Evolutionary conservation across 1,284 basidiomycete species (phyloP).

Genomic region (Sanghuangporus weigelae): DNA sequence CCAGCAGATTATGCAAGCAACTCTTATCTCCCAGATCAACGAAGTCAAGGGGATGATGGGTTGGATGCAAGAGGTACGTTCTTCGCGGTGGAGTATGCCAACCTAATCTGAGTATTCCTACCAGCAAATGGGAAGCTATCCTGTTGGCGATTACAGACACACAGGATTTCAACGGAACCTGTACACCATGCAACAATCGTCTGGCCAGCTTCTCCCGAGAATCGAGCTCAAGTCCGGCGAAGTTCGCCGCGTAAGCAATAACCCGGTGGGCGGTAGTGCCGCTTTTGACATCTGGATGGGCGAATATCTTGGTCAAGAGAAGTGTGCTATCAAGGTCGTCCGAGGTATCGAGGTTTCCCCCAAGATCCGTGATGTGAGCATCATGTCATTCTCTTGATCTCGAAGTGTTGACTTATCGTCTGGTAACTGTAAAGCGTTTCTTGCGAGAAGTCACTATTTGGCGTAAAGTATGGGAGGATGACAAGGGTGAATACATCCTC

Average conservation of each 20-base stretch:
- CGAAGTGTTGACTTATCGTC: neutral
- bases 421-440: slow-evolving; percentile 36
- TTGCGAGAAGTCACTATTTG: slow-evolving; percentile 49
- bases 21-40: slow-evolving; percentile 26
- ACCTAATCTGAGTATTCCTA: neutral
- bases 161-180: slow-evolving; percentile 41
- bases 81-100: neutral
- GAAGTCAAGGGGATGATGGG: slow-evolving; percentile 39
- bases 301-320: slow-evolving; percentile 45
- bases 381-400: neutral
- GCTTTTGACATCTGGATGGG: slow-evolving; percentile 50
- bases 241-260: slow-evolving; percentile 40
- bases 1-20: slow-evolving; percentile 31
- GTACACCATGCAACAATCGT: slow-evolving; percentile 40
- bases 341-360: slow-evolving; percentile 44
- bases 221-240: slow-evolving; percentile 46
- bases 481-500: slow-evolving; percentile 45
- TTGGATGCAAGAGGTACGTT: slow-evolving; percentile 39
- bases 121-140: slow-evolving; percentile 32
- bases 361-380: slow-evolving; percentile 34
- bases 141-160: slow-evolving; percentile 32
- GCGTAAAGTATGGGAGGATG: slow-evolving; percentile 46
- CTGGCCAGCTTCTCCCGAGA: slow-evolving; percentile 41
- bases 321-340: slow-evolving; percentile 51
- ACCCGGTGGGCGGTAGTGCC: slow-evolving; percentile 44